A percentile compares a stretch with the other conserved stretches of the same genome.
These are phyloP conservation scores for Pseudocercospora crystallina DNA, from an alignment of 2,329 filamentous ascomycete genomes.

Conservation along the genomic window DNA sequence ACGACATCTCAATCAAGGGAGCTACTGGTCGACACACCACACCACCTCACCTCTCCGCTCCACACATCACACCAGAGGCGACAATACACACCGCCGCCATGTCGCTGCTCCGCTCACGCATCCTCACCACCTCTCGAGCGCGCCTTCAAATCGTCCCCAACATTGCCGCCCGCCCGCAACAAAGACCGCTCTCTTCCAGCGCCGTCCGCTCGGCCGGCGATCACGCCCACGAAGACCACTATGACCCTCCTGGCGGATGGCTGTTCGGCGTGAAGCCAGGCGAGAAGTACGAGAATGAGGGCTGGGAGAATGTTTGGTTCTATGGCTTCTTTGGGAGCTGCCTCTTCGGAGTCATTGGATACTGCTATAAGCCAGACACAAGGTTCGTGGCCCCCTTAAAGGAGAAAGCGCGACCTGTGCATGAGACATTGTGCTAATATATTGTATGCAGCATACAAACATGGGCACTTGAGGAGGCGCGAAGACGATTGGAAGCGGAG, in stretches of 20 bases:
- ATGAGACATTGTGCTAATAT: conserved; percentile 7
- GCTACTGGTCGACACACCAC: not conserved
- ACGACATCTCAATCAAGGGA: not conserved
- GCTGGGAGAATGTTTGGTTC: conserved; percentile 87
- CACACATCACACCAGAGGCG: not conserved
- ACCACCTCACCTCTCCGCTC: conserved; percentile 2
- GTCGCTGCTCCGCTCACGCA: conserved; percentile 32
- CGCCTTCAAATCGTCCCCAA: conserved; percentile 35
- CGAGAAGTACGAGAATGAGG: conserved; percentile 93
- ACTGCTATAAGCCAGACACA: conserved; percentile 97
- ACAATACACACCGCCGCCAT: conserved; percentile 16
- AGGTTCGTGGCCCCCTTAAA: conserved; percentile 59
- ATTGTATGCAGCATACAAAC: conserved; percentile 84
- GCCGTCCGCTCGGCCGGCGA: conserved; percentile 41
- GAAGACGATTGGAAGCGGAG: conserved; percentile 91
- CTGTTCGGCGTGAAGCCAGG: conserved; percentile 92
- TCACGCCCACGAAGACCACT: conserved; percentile 75
- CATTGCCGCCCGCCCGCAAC: conserved; percentile 27
- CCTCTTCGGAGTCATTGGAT: conserved; percentile 70
- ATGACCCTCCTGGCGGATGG: conserved; percentile 88
- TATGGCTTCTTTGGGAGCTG: conserved; percentile 82
- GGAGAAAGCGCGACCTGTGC: conserved; percentile 38
- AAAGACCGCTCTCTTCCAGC: conserved; percentile 35
- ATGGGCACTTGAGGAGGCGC: conserved; percentile 96
- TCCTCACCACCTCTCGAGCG: conserved; percentile 33